phyloP scores from a whole-genome alignment of 345 rosid species.

The Camelina hispida region DNA sequence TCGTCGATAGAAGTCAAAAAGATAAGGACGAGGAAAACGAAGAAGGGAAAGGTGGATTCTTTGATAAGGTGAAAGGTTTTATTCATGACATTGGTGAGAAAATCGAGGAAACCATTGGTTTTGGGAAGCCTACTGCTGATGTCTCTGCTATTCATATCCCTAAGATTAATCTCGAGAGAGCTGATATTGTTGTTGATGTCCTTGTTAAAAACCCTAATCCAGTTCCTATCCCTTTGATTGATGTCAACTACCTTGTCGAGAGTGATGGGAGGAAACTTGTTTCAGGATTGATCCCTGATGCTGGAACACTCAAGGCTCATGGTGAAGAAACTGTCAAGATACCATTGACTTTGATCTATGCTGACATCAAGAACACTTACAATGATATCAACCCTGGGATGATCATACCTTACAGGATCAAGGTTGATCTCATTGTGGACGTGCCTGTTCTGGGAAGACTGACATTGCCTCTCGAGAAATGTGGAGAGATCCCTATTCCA shows the following conservation, averaged over 20 bases:
- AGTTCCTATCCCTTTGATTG: constrained; percentile 84
- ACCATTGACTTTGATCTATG: constrained; percentile 80
- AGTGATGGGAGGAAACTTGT: constrained; percentile 90
- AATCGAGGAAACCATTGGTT: constrained; percentile 85
- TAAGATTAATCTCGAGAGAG: constrained; percentile 77
- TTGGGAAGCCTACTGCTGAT: constrained; percentile 98
- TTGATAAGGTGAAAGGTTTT: constrained; percentile 91
- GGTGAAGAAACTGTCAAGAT: constrained; percentile 96
- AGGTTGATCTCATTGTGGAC: constrained; percentile 84
- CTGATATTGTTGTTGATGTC: constrained; percentile 83
- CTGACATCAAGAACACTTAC: constrained; percentile 80
- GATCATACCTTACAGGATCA: constrained; percentile 84
- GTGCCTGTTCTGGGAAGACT: constrained; percentile 90
- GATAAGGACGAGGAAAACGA: constrained; percentile 61
- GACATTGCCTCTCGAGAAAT: constrained; percentile 85
- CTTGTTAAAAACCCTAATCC: constrained; percentile 95
- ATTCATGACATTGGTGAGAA: constrained; percentile 94
- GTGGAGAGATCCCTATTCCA: constrained; percentile 98
- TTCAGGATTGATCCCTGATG: constrained; percentile 93
- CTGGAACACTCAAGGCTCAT: constrained; percentile 85
- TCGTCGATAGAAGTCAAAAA: constrained; percentile 58
- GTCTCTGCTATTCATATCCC: constrained; percentile 81
- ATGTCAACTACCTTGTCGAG: constrained; percentile 80
- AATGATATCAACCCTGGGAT: constrained; percentile 85
- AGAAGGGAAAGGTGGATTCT: constrained; percentile 78